Base-by-base conservation (phyloP, 1,139 yeast species). In the Lodderomyces parapsilosis region DNA sequence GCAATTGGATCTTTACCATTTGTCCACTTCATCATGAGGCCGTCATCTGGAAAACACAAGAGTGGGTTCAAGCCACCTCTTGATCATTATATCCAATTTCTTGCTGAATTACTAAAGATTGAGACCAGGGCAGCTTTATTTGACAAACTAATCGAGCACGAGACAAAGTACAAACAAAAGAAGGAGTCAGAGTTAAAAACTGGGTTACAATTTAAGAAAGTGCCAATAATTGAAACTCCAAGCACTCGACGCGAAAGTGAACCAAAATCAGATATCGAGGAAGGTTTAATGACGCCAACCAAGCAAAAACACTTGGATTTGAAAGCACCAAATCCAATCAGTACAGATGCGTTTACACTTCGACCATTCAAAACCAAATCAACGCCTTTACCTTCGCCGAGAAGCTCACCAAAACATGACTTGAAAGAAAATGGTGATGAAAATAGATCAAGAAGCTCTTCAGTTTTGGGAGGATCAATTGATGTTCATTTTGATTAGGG, bases 1-100 rank as follows among this genome's bases (percentile, higher is more conserved):
- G 43, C 53, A 1, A 61, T 73, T 28, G 76, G 74, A 0, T 49
- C 70, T 0, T 50, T 73, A 20, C 78, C 79, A 0, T 69, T 72
- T 41, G 50, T 69, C 6, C 79, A 74, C 52, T 57, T 69, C 30
- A 61, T 74, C 1, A 56, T 72, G 48, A 57, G 78, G 36, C 78
- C 78, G 0, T 66, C 76, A 0, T 59, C 65, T 2, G 55, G 62
- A 2, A 73, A 71, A 43, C 52, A 61, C 32, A 54, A 71, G 1
- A 39, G 58, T 2, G 79, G 79, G 0, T 70, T 70, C 47, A 70
- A 69, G 43, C 79, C 79, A 8, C 75, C 76, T 0, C 38, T 67
- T 23, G 54, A 49, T 0, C 47, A 48, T 9, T 73, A 73, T 49
- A 53, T 54, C 25, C 28, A 18, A 4, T 45, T 73, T n/a, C 55